These are phyloP conservation scores for Penicillium olsonii DNA, from an alignment of 2,329 filamentous ascomycete species.

Conservation along the genomic window DNA sequence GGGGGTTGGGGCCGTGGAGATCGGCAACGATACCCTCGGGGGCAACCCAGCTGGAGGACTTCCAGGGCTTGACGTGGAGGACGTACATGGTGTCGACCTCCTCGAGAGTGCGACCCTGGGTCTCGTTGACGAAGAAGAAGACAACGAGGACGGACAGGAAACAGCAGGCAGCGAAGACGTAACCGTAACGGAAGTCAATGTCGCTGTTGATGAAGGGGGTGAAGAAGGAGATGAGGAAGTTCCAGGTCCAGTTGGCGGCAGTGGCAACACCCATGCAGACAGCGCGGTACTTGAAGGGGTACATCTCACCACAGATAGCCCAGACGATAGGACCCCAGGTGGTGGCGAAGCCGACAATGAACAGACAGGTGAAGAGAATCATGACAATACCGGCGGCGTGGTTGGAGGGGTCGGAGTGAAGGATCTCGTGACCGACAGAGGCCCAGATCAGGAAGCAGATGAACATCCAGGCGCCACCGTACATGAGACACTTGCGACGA, in stretches of 20 bases:
- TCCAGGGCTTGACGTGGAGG: constrained; percentile 63
- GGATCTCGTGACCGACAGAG: constrained; percentile 54
- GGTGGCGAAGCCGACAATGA: constrained; percentile 70
- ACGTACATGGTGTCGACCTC: constrained; percentile 81
- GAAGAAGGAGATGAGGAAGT: constrained; percentile 76
- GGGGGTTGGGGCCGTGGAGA: constrained; percentile 21
- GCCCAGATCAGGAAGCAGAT: constrained; percentile 64
- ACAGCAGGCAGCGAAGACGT: constrained; percentile 75
- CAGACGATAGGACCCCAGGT: constrained; percentile 67
- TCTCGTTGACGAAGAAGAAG: constrained; percentile 77
- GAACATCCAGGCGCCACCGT: constrained; percentile 69
- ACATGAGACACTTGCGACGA: constrained; percentile 66
- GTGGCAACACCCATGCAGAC: constrained; percentile 77
- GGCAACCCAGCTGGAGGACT: constrained; percentile 56
- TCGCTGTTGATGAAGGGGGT: constrained; percentile 73
- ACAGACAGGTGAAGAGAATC: constrained; percentile 73
- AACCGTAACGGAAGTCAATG: constrained; percentile 76
- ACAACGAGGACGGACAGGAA: constrained; percentile 65
- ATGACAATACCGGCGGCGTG: constrained; percentile 63
- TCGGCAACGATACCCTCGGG: constrained; percentile 35
- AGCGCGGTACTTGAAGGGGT: constrained; percentile 58
- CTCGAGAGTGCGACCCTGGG: constrained; percentile 71
- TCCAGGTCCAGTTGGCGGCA: constrained; percentile 76
- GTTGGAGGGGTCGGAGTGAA: constrained; percentile 41
- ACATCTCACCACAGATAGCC: constrained; percentile 49